These are phyloP conservation scores for Boletus mariae DNA, from an alignment of 1,284 basidiomycete genomes.

Conservation along the genomic window DNA sequence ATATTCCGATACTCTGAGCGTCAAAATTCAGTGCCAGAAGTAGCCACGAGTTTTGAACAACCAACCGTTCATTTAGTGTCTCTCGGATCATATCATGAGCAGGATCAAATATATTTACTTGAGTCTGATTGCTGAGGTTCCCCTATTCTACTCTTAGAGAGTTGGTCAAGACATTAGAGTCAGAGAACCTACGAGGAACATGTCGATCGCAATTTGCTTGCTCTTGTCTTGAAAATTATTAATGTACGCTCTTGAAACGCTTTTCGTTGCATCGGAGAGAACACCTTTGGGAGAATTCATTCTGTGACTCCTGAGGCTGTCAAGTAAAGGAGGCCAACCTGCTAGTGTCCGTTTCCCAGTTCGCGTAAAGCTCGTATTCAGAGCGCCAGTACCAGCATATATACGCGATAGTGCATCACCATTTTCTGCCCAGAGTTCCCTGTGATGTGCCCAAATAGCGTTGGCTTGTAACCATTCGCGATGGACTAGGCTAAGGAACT, in stretches of 20 bases:
- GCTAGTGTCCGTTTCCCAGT: slow-evolving; percentile 92
- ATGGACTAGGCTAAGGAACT: slow-evolving; percentile 66
- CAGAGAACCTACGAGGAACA: slow-evolving; percentile 69
- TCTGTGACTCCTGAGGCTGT: background rate
- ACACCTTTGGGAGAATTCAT: slow-evolving; percentile 49
- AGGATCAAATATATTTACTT: slow-evolving; percentile 92
- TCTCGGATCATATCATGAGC: slow-evolving; percentile 84
- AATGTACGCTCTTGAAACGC: slow-evolving; percentile 92
- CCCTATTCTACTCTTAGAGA: slow-evolving; percentile 51
- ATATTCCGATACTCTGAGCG: slow-evolving; percentile 74
- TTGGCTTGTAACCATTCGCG: slow-evolving; percentile 71
- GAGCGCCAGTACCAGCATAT: slow-evolving; percentile 94
- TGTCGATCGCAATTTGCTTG: slow-evolving; percentile 94
- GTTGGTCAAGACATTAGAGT: background rate
- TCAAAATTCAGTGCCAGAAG: slow-evolving; percentile 1
- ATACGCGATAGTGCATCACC: slow-evolving; percentile 88
- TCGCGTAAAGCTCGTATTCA: slow-evolving; percentile 94
- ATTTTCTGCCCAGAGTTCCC: slow-evolving; percentile 96
- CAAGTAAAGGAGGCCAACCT: slow-evolving; percentile 39
- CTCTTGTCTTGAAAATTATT: slow-evolving; percentile 97
- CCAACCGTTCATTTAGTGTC: slow-evolving; percentile 63
- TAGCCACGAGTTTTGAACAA: background rate
- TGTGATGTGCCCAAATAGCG: slow-evolving; percentile 81
- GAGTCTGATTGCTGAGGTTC: slow-evolving; percentile 83
- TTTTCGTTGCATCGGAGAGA: slow-evolving; percentile 95